Conservation (phyloP, 2,329 filamentous ascomycete species). For the Diaporthe destruens region DNA sequence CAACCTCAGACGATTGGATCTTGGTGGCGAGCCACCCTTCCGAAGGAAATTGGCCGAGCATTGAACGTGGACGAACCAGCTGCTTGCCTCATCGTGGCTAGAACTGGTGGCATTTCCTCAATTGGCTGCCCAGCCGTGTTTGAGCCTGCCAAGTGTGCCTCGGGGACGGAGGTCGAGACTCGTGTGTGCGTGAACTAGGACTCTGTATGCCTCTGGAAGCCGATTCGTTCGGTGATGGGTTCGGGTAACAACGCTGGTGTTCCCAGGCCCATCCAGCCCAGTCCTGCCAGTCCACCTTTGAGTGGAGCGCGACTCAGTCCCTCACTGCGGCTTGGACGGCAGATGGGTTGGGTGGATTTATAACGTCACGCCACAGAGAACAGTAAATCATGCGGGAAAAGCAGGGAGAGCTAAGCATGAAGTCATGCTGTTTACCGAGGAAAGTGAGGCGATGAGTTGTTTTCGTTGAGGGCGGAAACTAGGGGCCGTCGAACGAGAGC, state of each 20-base stretch:
- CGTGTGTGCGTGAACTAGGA: not conserved
- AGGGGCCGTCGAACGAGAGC: constrained; percentile 32
- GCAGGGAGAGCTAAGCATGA: constrained; percentile 31
- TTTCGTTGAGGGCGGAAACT: constrained; percentile 19
- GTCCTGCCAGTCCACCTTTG: not conserved
- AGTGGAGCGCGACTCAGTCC: constrained; percentile 26
- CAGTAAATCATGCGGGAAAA: constrained; percentile 30
- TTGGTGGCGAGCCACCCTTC: constrained; percentile 4
- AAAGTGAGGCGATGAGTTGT: constrained; percentile 37
- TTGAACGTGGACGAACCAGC: constrained; percentile 4
- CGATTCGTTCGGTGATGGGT: constrained; percentile 29
- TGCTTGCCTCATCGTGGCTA: not conserved
- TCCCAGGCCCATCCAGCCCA: not conserved
- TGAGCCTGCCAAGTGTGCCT: constrained; percentile 2
- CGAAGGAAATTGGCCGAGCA: constrained; percentile 17
- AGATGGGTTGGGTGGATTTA: constrained; percentile 11
- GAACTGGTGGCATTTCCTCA: not conserved
- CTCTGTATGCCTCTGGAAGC: not conserved
- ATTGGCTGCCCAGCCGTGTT: constrained; percentile 20
- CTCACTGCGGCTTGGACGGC: not conserved
- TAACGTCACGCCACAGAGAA: constrained; percentile 38
- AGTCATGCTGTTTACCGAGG: constrained; percentile 36
- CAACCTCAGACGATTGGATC: constrained; percentile 8
- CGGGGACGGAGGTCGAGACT: constrained; percentile 10
- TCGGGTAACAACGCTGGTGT: constrained; percentile 13